These are phyloP conservation scores for Arthrobotrys conoides DNA, from an alignment of 2,329 filamentous ascomycete species.

Conservation along the genomic window DNA sequence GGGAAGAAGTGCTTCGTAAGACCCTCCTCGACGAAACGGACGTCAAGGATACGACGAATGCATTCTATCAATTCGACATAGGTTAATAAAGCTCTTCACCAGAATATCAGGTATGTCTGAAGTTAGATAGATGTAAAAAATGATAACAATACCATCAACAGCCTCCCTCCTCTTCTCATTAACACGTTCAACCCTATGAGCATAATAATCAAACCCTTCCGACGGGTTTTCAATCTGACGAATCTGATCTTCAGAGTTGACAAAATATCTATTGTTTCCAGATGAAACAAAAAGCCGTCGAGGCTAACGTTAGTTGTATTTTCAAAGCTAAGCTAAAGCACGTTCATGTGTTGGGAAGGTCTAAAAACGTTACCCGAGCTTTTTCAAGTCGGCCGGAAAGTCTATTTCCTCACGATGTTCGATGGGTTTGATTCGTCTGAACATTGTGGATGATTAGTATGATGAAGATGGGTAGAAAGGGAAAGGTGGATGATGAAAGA, in stretches of 20 bases:
- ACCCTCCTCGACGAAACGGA: constrained; percentile 75
- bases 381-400: constrained; percentile 76
- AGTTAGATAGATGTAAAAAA: not conserved
- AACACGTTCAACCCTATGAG: constrained; percentile 77
- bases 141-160: constrained; percentile 75
- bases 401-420: constrained; percentile 79
- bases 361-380: constrained; percentile 75
- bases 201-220: constrained; percentile 80
- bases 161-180: constrained; percentile 82
- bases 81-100: constrained; percentile 1
- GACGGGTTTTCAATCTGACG: constrained; percentile 78
- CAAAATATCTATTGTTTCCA: constrained; percentile 76
- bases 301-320: too few relatives aligned
- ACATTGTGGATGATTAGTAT: constrained; percentile 74
- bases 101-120: not conserved
- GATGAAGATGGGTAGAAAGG: not conserved
- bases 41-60: constrained; percentile 70
- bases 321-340: not conserved
- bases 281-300: not conserved
- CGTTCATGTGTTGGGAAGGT: constrained; percentile 21
- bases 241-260: constrained; percentile 82
- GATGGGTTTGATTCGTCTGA: constrained; percentile 74
- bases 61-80: constrained; percentile 56
- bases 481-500: not conserved
- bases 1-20: constrained; percentile 76